These are phyloP conservation scores for Monosporozyma yasuniensis DNA, from an alignment of 805 yeast species.

Conservation along the genomic window DNA sequence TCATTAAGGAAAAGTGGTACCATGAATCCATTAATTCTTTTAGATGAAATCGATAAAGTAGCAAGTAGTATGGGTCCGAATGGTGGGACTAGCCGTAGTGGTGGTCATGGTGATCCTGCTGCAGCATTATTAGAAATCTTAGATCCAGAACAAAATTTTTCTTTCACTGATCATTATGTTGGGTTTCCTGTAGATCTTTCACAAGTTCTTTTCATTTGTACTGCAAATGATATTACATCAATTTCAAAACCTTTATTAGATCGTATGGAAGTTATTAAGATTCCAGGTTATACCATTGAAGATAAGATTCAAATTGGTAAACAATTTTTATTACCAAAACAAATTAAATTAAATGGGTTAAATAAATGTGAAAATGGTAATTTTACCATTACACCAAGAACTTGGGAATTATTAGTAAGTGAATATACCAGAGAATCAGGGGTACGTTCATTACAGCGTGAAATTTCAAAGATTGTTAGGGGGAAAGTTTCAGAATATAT, in stretches of 20 bases:
- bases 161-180: slow-evolving; percentile 85
- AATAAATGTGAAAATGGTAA: slow-evolving; percentile 53
- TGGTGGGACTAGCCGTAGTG: slow-evolving; percentile 36
- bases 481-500: slow-evolving; percentile 86
- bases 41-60: slow-evolving; percentile 94
- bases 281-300: slow-evolving; percentile 87
- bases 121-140: slow-evolving; percentile 88
- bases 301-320: slow-evolving; percentile 90
- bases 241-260: slow-evolving; percentile 91
- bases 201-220: slow-evolving; percentile 88
- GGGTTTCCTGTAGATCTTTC: slow-evolving; percentile 92
- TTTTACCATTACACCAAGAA: slow-evolving; percentile 50
- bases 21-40: slow-evolving; percentile 87
- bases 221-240: slow-evolving; percentile 82
- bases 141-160: slow-evolving; percentile 91
- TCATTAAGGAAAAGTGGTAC: slow-evolving; percentile 85
- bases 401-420: slow-evolving; percentile 63
- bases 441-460: slow-evolving; percentile 81
- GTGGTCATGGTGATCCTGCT: slow-evolving; percentile 78
- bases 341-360: slow-evolving; percentile 73
- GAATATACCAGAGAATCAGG: slow-evolving; percentile 94
- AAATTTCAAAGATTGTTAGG: slow-evolving; percentile 77
- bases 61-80: slow-evolving; percentile 30
- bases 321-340: slow-evolving; percentile 76
- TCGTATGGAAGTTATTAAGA: slow-evolving; percentile 94